A percentile compares a stretch with the other conserved stretches of the same genome.
These are phyloP conservation scores for Lachnellula subtilissima DNA, from an alignment of 2,329 filamentous ascomycete species.

Conservation along the genomic window DNA sequence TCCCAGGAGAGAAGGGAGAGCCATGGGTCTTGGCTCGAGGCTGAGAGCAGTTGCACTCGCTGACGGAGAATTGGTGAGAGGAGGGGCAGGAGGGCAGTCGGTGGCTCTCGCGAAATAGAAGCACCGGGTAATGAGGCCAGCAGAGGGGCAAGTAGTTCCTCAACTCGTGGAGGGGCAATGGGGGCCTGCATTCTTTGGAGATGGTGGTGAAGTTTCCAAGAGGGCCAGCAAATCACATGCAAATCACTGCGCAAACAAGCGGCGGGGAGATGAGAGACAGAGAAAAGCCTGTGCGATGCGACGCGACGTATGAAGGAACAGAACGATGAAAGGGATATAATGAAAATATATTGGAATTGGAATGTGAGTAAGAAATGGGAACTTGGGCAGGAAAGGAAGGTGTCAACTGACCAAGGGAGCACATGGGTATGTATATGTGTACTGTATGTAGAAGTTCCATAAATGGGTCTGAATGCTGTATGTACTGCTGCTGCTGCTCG, in stretches of 20 bases:
- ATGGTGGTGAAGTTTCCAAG: background rate
- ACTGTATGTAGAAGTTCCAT: no score
- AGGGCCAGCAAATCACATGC: background rate
- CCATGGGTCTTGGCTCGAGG: constrained; percentile 61
- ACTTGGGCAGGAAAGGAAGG: no score
- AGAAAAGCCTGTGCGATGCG: background rate
- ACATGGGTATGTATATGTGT: no score
- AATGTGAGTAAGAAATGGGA: no score
- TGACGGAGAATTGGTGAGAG: constrained; percentile 64
- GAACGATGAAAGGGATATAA: no score
- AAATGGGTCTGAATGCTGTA: no score
- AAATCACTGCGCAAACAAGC: background rate
- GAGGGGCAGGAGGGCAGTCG: constrained; percentile 52
- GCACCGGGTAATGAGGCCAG: constrained; percentile 57
- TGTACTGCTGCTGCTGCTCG: no score
- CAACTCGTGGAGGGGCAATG: constrained; percentile 42
- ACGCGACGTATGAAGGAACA: no score
- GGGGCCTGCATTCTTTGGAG: constrained; percentile 18
- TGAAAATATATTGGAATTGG: no score
- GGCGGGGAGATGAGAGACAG: background rate
- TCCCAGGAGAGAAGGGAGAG: constrained; percentile 67
- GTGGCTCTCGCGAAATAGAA: constrained; percentile 52
- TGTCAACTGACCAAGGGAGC: no score
- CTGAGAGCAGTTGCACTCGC: constrained; percentile 60
- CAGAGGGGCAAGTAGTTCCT: constrained; percentile 49